These are phyloP conservation scores for Tricholoma hemisulphureum DNA, from an alignment of 768 basidiomycete species.

Conservation along the genomic window DNA sequence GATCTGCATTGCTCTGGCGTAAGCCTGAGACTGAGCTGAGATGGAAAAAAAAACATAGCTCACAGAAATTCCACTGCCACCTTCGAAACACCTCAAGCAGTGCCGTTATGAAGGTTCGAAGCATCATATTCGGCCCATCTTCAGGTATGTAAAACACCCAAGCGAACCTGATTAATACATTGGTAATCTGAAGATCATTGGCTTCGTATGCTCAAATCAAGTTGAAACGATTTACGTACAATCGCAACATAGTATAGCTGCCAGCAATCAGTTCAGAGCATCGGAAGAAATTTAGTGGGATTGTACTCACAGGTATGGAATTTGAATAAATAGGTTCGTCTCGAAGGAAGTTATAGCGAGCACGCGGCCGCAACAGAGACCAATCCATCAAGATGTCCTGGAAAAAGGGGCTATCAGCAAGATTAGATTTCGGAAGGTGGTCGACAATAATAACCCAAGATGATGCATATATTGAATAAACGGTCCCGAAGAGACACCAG, in stretches of 20 bases:
- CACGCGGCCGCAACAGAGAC: constrained; percentile 69
- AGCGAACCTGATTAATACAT: neutral
- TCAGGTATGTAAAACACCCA: constrained; percentile 2
- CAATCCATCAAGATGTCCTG: constrained; percentile 5
- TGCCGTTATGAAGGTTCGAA: constrained; percentile 2
- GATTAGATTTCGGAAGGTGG: neutral
- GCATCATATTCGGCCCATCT: neutral
- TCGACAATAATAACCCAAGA: constrained; percentile 64
- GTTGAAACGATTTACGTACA: constrained; percentile 40
- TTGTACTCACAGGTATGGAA: constrained; percentile 48
- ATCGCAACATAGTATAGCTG: constrained; percentile 82
- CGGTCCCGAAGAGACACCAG: constrained; percentile 63
- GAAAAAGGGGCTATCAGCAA: neutral
- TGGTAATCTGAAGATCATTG: neutral
- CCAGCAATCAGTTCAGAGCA: neutral
- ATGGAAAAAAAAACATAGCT: neutral
- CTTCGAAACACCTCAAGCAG: constrained; percentile 2
- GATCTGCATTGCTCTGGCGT: constrained; percentile 59
- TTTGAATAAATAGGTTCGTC: constrained; percentile 72
- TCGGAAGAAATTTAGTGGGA: neutral
- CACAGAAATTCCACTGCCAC: constrained; percentile 5
- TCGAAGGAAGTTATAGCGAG: constrained; percentile 62
- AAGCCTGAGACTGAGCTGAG: no score
- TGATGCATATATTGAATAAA: constrained; percentile 68
- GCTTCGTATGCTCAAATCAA: neutral